phyloP scores from a whole-genome alignment of 2,329 filamentous ascomycete genomes.

The Graphilbum sp. region DNA sequence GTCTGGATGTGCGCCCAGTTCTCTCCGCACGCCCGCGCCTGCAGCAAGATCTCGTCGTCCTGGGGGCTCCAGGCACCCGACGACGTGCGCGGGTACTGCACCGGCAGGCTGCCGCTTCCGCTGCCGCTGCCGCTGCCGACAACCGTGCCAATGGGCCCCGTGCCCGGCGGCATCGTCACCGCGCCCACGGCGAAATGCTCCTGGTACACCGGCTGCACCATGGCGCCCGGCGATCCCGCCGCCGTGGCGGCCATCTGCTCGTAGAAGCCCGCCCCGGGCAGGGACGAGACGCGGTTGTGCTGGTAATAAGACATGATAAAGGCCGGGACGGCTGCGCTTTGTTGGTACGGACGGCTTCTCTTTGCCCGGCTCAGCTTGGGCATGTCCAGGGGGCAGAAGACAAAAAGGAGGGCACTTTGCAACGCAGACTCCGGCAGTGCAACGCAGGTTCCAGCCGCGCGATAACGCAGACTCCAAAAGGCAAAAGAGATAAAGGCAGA shows the following conservation, averaged over 20 bases:
- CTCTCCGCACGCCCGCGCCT: constrained; percentile 55
- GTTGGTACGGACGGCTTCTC: too few species aligned
- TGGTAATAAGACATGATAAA: constrained; percentile 19
- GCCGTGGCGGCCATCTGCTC: constrained; percentile 10
- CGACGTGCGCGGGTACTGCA: constrained; percentile 32
- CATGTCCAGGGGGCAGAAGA: constrained; percentile 10
- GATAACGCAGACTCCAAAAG: too few species aligned
- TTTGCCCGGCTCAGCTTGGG: constrained; percentile 14
- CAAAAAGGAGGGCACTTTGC: background rate
- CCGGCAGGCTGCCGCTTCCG: constrained; percentile 14
- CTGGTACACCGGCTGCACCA: constrained; percentile 6
- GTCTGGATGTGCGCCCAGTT: constrained; percentile 74
- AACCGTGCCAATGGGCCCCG: background rate
- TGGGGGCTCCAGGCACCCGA: constrained; percentile 55
- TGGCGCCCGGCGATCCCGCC: constrained; percentile 9
- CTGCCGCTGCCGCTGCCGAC: background rate
- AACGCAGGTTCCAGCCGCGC: too few species aligned
- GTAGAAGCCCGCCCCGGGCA: constrained; percentile 14
- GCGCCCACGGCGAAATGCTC: constrained; percentile 18
- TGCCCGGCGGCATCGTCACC: constrained; percentile 1
- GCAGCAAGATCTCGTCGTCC: constrained; percentile 59
- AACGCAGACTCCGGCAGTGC: too few species aligned
- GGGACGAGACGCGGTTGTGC: constrained; percentile 9
- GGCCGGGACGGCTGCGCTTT: background rate
- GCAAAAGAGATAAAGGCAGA: too few species aligned